phyloP scores from a whole-genome alignment of 2,329 filamentous ascomycete genomes.

The Xylaria sp. region DNA sequence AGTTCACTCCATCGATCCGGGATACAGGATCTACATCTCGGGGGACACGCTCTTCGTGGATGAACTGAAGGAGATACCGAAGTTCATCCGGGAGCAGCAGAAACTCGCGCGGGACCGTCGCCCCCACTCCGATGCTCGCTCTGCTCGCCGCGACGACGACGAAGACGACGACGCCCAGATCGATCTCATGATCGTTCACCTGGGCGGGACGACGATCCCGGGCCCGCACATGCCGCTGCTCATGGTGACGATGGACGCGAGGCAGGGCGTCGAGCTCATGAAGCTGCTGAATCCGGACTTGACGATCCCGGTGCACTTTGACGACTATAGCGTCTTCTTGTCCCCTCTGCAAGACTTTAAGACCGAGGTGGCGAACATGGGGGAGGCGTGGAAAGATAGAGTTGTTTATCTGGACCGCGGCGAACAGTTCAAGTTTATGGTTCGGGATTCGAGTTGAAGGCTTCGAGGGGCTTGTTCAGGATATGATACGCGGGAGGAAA shows the following conservation, averaged over 20 bases:
- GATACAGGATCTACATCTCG: conserved; percentile 73
- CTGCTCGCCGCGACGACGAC: background rate
- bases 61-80: conserved; percentile 69
- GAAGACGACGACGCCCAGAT: conserved; percentile 53
- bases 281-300: conserved; percentile 68
- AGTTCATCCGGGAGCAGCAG: conserved; percentile 52
- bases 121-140: background rate
- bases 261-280: conserved; percentile 70
- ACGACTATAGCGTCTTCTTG: conserved; percentile 72
- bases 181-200: conserved; percentile 74
- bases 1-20: conserved; percentile 54
- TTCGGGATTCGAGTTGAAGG: conserved; percentile 46
- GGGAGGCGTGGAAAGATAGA: conserved; percentile 61
- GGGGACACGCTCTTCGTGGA: conserved; percentile 73
- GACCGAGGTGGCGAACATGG: conserved; percentile 58
- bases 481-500: background rate
- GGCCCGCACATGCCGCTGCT: conserved; percentile 66
- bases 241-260: conserved; percentile 77
- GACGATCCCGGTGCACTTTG: conserved; percentile 72
- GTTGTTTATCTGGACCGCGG: conserved; percentile 71
- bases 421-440: conserved; percentile 66
- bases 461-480: too few relatives aligned
- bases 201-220: conserved; percentile 74
- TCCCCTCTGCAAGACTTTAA: conserved; percentile 70
- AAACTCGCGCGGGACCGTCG: background rate